Percentiles rank a stretch among this genome's conserved stretches.
These are phyloP conservation scores for Plasmodium ovale DNA, from an alignment of 169 alveolate species.

Conservation along the genomic window DNA sequence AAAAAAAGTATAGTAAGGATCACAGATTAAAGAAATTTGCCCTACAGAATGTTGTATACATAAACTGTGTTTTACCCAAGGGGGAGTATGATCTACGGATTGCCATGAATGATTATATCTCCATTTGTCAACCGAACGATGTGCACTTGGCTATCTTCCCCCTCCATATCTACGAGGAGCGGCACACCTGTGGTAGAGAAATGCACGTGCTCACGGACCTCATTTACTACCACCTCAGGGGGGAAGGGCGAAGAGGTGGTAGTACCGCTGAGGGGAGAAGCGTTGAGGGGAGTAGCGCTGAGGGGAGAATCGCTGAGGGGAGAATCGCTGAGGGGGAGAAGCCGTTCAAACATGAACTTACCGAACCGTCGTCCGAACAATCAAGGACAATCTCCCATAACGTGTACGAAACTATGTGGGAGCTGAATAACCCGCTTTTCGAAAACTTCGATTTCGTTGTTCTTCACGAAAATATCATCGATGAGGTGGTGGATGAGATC, in stretches of 20 bases:
- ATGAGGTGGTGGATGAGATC: constrained; percentile 8
- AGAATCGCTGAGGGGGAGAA: no score
- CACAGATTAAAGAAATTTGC: constrained; percentile 19
- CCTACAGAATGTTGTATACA: constrained; percentile 8
- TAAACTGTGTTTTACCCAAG: constrained; percentile 21
- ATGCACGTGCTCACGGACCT: constrained; percentile 19
- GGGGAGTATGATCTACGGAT: constrained; percentile 37
- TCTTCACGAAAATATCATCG: constrained; percentile 14
- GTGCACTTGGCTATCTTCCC: constrained; percentile 14
- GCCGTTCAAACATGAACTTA: no score
- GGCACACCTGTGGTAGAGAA: constrained; percentile 13
- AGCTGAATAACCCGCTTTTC: constrained; percentile 25
- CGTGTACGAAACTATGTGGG: constrained; percentile 36
- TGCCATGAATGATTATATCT: constrained; percentile 3
- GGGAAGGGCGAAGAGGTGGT: not conserved
- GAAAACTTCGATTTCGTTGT: constrained; percentile 31
- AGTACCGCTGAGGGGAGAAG: not conserved
- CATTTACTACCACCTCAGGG: constrained; percentile 7
- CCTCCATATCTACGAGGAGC: constrained; percentile 14
- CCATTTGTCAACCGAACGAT: constrained; percentile 17
- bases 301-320: no score
- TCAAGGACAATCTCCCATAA: not conserved
- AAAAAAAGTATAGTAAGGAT: not conserved
- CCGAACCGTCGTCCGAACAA: not conserved
- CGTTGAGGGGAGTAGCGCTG: no score